Conservation (phyloP, 2,329 filamentous ascomycete species). For the Arthrinium puccinioides region DNA sequence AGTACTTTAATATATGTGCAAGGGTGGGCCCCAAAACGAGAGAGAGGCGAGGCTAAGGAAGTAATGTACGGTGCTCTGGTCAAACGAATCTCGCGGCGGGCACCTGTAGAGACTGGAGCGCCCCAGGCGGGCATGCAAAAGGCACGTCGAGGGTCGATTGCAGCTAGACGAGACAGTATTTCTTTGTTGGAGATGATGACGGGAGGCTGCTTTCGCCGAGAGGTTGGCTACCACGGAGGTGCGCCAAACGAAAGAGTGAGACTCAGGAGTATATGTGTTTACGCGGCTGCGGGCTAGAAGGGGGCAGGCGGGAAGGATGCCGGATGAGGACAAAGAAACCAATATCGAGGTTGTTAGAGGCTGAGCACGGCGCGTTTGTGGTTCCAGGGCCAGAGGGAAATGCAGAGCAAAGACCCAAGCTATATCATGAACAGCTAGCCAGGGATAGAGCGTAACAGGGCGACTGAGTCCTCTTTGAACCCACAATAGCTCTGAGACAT, state of each 20-base stretch:
- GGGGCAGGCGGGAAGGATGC: conserved; percentile 11
- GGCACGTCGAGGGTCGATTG: conserved; percentile 17
- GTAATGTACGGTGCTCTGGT: no score
- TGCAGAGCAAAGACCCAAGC: conserved; percentile 10
- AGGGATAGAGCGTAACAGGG: conserved; percentile 11
- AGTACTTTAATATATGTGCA: no score
- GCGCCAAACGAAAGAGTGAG: conserved; percentile 12
- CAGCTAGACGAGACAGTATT: conserved; percentile 19
- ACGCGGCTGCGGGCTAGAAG: conserved; percentile 15
- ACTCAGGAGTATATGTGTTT: conserved; percentile 7
- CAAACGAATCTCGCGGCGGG: no score
- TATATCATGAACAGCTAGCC: conserved; percentile 11
- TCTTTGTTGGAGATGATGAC: conserved; percentile 21
- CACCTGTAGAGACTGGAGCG: not conserved
- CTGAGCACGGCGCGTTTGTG: conserved; percentile 11
- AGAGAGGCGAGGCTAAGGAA: no score
- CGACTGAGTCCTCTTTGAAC: conserved; percentile 14
- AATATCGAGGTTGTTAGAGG: conserved; percentile 18
- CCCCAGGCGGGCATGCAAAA: conserved; percentile 6
- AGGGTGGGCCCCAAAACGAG: no score
- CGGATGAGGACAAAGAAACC: conserved; percentile 20
- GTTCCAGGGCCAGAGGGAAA: conserved; percentile 1
- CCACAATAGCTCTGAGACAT: conserved; percentile 17
- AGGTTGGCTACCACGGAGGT: conserved; percentile 14
- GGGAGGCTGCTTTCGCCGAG: conserved; percentile 18